A percentile compares a stretch with the other conserved stretches of the same genome.
Evolutionary conservation across 2,329 filamentous ascomycete species (phyloP).

Genomic region (Neofusicoccum ribis): DNA sequence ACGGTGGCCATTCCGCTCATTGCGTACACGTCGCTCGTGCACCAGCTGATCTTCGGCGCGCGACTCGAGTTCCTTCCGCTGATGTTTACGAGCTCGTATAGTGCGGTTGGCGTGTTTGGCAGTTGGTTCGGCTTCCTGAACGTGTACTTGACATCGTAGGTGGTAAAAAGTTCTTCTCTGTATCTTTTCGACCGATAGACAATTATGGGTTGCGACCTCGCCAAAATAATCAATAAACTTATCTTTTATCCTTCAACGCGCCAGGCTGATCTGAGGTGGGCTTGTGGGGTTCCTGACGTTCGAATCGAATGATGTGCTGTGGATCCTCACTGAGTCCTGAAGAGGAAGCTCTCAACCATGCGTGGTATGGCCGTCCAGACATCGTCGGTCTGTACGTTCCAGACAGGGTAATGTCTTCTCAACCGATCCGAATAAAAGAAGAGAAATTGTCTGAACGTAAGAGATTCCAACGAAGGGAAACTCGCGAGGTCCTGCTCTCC

Average conservation of each 20-base stretch:
- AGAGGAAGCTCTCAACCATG: too few relatives aligned
- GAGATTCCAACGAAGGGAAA: neutral
- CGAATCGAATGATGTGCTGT: too few relatives aligned
- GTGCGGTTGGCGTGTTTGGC: constrained; percentile 88
- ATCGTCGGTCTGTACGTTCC: too few relatives aligned
- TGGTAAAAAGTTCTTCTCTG: neutral
- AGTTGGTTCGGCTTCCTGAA: constrained; percentile 95
- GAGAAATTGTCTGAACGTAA: too few relatives aligned
- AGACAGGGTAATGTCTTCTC: too few relatives aligned
- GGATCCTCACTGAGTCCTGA: too few relatives aligned
- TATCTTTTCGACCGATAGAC: neutral
- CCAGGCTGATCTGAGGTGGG: neutral
- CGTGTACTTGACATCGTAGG: constrained; percentile 66
- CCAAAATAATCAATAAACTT: neutral
- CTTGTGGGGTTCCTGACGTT: neutral
- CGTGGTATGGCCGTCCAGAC: too few relatives aligned
- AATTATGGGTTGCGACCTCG: neutral
- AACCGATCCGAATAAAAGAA: too few relatives aligned
- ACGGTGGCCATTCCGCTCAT: constrained; percentile 86
- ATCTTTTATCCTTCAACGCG: neutral
- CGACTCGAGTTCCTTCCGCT: constrained; percentile 86
- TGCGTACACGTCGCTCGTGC: constrained; percentile 80
- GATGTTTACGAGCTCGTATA: constrained; percentile 97
- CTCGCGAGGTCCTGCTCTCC: neutral
- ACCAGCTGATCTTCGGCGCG: constrained; percentile 79